Base-by-base conservation (phyloP, 2,329 filamentous ascomycete species). In the Penicillium sp. region DNA sequence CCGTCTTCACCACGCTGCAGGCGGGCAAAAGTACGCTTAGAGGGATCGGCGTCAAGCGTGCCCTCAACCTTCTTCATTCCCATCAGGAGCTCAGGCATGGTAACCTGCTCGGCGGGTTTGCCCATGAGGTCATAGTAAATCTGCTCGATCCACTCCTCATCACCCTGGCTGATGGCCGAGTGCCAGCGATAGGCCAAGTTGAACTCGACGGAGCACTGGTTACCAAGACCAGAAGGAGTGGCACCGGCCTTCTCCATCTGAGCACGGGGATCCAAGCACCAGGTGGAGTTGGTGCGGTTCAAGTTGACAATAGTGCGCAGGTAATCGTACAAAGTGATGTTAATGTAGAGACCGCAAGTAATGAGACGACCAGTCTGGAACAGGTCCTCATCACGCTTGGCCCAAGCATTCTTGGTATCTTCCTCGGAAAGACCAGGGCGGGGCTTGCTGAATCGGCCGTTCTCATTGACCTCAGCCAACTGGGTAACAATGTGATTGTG, bases 111-210 rank as follows among this genome's bases (percentile, higher is more conserved):
- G 13, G 81, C 74, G 53, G 85, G 74, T 70, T 85, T 84, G 45
- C 81, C 80, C 59, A 91, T 85, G 1, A 90, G 70, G 39, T 82
- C 74, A 1, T 75, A 70, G 67, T 89, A 91, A 57, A 89, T 80
- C 11, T 86, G 78, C 62, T 91, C 81, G 19, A 90, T 88, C 90
- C 90, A 95, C 61, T 85, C 80, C 66, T 94, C 90, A 64, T 96
- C 91, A 59, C 83, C 85, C 54, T 84, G 82, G 35, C 81, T 82
- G 62, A 94, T 89, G 62, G 87, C 86, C 3, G 89, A 90, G 75
- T 95, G 90, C 90, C 90, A 95, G 59, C 90, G 82, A 71, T 96
- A 95, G 61, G 89, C 88, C 9, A 96, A 79, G 67, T 94, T 95
- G 79, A 96, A 96, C 75, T 96, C 91, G 3, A 88, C 89, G 0